A percentile compares a stretch with the other conserved stretches of the same genome.
Evolutionary conservation across 176 grass and related monocot species (phyloP).

Genomic region (Oropetium thomaeum): DNA sequence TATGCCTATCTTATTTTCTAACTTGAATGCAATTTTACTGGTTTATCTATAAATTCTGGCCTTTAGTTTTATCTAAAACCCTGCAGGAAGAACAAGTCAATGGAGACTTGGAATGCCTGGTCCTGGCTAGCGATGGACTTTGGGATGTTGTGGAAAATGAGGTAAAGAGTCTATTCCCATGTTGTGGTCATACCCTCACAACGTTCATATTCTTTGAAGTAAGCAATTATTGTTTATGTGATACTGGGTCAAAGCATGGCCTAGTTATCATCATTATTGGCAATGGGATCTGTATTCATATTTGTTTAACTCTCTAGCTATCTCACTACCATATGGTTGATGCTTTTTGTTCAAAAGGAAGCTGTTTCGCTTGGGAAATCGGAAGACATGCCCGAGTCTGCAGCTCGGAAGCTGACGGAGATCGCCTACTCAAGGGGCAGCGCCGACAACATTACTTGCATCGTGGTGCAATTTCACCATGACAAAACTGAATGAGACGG

Average conservation of each 20-base stretch:
- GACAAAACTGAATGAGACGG: constrained; percentile 40
- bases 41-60: background rate
- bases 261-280: background rate
- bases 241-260: background rate
- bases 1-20: background rate
- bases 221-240: constrained; percentile 4
- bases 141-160: constrained; percentile 95
- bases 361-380: constrained; percentile 64
- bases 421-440: constrained; percentile 58
- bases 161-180: constrained; percentile 49
- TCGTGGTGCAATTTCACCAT: constrained; percentile 79
- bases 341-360: constrained; percentile 48
- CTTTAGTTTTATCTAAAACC: constrained; percentile 20
- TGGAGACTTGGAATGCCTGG: constrained; percentile 75
- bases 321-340: background rate
- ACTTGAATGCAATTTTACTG: background rate
- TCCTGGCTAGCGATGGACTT: constrained; percentile 90
- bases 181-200: background rate
- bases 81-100: constrained; percentile 63
- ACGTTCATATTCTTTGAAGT: background rate
- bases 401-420: constrained; percentile 63
- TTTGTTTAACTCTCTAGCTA: background rate
- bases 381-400: constrained; percentile 58
- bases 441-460: constrained; percentile 80
- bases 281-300: constrained; percentile 4